Evolutionary conservation across 2,329 filamentous ascomycete genomes (phyloP).

Genomic region (Beauveria bassiana): DNA sequence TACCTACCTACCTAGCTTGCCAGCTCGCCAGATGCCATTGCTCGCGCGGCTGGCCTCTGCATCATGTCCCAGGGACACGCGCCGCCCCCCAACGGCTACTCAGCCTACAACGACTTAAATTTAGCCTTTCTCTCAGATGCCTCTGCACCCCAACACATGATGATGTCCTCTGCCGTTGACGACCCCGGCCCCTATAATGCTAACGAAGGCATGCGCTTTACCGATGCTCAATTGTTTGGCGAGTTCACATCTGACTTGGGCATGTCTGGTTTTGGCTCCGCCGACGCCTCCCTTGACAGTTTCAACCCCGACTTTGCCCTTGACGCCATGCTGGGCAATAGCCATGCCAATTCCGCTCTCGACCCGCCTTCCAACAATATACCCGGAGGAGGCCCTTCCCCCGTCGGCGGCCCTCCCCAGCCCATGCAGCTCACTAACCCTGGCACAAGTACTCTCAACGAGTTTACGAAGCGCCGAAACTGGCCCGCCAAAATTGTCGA

Average conservation of each 20-base stretch:
- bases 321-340: slow-evolving; percentile 14
- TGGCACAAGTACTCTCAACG: slow-evolving; percentile 40
- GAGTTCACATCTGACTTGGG: slow-evolving; percentile 3
- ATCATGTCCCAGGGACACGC: slow-evolving; percentile 9
- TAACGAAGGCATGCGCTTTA: slow-evolving; percentile 4
- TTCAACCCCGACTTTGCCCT: slow-evolving; percentile 10
- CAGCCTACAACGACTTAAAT: slow-evolving; percentile 3
- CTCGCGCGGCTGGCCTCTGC: not conserved
- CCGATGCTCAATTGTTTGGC: slow-evolving; percentile 4
- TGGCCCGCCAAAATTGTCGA: slow-evolving; percentile 88
- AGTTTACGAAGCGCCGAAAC: slow-evolving; percentile 56
- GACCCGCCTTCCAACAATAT: slow-evolving; percentile 27
- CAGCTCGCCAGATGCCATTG: slow-evolving; percentile 4
- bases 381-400: slow-evolving; percentile 35
- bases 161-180: not conserved
- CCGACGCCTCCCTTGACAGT: not conserved
- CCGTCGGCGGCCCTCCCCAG: slow-evolving; percentile 30
- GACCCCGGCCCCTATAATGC: not conserved
- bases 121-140: slow-evolving; percentile 5
- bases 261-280: slow-evolving; percentile 1
- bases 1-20: not conserved
- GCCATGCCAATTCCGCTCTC: slow-evolving; percentile 19
- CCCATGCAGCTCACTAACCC: slow-evolving; percentile 14
- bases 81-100: not conserved
- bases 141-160: slow-evolving; percentile 4